A percentile compares a stretch with the other conserved stretches of the same genome.
Evolutionary conservation across 805 yeast genomes (phyloP).

Genomic region (Saccharomycopsis synnaedendra): DNA sequence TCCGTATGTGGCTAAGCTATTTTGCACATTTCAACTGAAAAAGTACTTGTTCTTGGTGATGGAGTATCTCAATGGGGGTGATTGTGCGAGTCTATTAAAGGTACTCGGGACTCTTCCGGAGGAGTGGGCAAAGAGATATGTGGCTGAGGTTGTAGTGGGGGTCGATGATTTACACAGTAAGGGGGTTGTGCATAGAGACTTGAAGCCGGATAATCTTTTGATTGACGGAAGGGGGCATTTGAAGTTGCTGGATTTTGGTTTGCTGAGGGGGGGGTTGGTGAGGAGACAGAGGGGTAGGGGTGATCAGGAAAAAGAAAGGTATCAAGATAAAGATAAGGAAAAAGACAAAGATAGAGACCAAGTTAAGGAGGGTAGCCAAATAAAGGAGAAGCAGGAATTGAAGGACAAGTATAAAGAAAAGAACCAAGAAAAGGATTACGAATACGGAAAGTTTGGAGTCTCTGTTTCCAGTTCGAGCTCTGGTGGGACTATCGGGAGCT

Average conservation of each 20-base stretch:
- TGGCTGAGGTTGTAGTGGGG: conserved; percentile 85
- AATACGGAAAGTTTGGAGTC: too few species aligned
- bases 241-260: conserved; percentile 90
- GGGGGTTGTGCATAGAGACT: conserved; percentile 89
- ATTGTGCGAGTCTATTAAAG: conserved; percentile 76
- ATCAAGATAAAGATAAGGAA: too few species aligned
- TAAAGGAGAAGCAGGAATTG: too few species aligned
- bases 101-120: conserved; percentile 76
- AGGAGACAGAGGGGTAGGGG: conserved; percentile 33
- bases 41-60: conserved; percentile 85
- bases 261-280: conserved; percentile 79
- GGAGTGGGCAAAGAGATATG: conserved; percentile 75
- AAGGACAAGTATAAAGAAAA: too few species aligned
- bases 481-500: too few species aligned
- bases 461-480: too few species aligned
- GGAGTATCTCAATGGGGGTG: conserved; percentile 97
- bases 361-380: too few species aligned
- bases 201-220: conserved; percentile 88
- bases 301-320: too few species aligned
- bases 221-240: conserved; percentile 83
- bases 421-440: too few species aligned
- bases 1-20: conserved; percentile 84
- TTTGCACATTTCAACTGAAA: conserved; percentile 78
- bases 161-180: conserved; percentile 79
- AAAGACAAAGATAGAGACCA: too few species aligned